Evolutionary conservation across 2,329 filamentous ascomycete species (phyloP), one percentile per base, ranked within the genome.

Genomic region (Alternaria sp.): DNA sequence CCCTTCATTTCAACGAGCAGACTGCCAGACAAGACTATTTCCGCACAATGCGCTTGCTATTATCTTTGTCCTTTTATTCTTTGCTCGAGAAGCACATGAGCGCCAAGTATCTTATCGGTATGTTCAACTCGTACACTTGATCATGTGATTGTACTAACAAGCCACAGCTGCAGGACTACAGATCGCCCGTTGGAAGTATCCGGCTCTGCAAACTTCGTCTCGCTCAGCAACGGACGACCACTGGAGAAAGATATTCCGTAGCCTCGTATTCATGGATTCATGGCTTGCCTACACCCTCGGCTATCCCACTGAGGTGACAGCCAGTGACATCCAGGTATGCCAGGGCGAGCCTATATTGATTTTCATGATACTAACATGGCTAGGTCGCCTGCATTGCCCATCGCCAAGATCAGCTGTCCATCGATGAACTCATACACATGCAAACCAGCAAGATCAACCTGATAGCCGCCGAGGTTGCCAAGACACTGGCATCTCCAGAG

Each of bases 271-370:
- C 64, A 77, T 80, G 74, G 79, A 80, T 61, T 75, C 74, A 21
- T 81, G 79, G 79, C 69, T 80, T 7, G 77, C 77, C 1, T 80
- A 78, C 44, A 81, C 78, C 2, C 62, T 81, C 1, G 79, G 79
- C 8, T 81, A 79, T 55, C 63, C 59, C 8, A 72, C 77, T 7
- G 77, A 79, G 47, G 70, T 76, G 7, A 75, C 73, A 9, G 17
- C 69, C 6, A 69, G 63, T 11, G 78, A 80, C 49, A 64, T 74
- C 12, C 57, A 68, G 54, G 76, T 78, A 77, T 23, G 47, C 15
- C 10, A 73, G 60, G 10, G 19, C 10, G 8, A 40, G 43, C 17
- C 4, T 19, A 28, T 43, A 10, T n/a, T 21, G 10, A 43, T 26
- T 10, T 5, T 12, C 12, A 17, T 3, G 2, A 43, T 44, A 28